Evolutionary conservation across 1,284 basidiomycete species (phyloP).

Genomic region (Trichosporon faecale): DNA sequence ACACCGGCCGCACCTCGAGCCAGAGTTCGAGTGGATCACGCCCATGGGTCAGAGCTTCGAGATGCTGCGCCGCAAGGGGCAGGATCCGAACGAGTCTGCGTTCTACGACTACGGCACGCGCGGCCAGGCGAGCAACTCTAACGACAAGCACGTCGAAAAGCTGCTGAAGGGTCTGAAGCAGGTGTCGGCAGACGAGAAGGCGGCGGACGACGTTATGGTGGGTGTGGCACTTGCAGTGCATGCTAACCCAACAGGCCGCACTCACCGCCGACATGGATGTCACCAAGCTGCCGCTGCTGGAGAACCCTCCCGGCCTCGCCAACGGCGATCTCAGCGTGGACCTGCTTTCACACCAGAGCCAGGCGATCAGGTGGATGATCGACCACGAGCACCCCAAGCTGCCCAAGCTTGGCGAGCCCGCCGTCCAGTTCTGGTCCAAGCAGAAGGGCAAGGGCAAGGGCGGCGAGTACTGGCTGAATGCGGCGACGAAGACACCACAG

Average conservation of each 20-base stretch:
- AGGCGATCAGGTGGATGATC: conserved; percentile 63
- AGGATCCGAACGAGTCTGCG: neutral
- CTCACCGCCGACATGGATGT: conserved; percentile 44
- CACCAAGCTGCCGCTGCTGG: conserved; percentile 38
- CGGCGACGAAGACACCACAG: conserved; percentile 76
- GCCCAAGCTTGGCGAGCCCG: conserved; percentile 65
- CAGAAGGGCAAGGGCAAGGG: conserved; percentile 52
- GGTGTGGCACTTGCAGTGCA: conserved; percentile 5
- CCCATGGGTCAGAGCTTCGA: conserved; percentile 60
- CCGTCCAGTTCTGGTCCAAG: conserved; percentile 85
- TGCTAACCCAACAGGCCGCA: conserved; percentile 31
- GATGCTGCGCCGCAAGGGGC: conserved; percentile 5
- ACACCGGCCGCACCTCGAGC: conserved; percentile 62
- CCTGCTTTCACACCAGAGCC: conserved; percentile 68
- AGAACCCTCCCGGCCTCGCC: conserved; percentile 64
- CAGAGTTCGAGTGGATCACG: conserved; percentile 68
- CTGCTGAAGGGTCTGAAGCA: conserved; percentile 68
- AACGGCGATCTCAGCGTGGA: conserved; percentile 66
- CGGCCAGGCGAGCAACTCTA: conserved; percentile 13
- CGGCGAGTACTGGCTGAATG: conserved; percentile 53
- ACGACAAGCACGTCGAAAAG: conserved; percentile 62
- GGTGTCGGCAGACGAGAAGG: conserved; percentile 64
- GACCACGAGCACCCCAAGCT: conserved; percentile 69
- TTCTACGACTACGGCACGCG: conserved; percentile 11
- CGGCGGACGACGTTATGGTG: conserved; percentile 63